Evolutionary conservation across 768 basidiomycete species (phyloP).

Genomic region (Termitomyces bulborhizus): DNA sequence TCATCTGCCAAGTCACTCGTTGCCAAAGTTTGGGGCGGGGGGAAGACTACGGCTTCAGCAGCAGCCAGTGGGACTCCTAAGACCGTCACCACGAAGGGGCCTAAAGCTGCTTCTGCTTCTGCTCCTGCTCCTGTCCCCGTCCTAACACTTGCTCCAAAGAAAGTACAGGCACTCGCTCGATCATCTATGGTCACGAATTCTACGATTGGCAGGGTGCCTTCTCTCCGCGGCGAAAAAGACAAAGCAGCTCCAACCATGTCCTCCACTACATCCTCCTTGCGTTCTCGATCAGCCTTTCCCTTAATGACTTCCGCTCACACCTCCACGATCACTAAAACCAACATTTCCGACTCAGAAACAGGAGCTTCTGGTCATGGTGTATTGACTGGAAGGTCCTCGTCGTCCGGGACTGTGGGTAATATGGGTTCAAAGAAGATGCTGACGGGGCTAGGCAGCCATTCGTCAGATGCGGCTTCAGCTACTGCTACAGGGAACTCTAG

Average conservation of each 20-base stretch:
- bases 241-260: slow-evolving; percentile 11
- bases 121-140: slow-evolving; percentile 9
- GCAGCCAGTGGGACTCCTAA: neutral
- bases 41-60: slow-evolving; percentile 21
- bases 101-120: slow-evolving; percentile 17
- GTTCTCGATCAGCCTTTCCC: slow-evolving; percentile 18
- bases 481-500: slow-evolving; percentile 12
- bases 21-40: slow-evolving; percentile 67
- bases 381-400: slow-evolving; percentile 28
- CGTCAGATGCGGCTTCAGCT: neutral
- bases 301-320: slow-evolving; percentile 7
- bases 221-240: slow-evolving; percentile 14
- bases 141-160: slow-evolving; percentile 10
- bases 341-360: slow-evolving; percentile 9
- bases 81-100: neutral
- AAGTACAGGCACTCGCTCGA: slow-evolving; percentile 11
- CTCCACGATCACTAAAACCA: slow-evolving; percentile 5
- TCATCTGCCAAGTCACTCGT: slow-evolving; percentile 68
- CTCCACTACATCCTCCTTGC: slow-evolving; percentile 12
- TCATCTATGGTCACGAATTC: slow-evolving; percentile 16
- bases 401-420: slow-evolving; percentile 22
- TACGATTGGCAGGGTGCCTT: slow-evolving; percentile 11
- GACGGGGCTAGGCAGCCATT: slow-evolving; percentile 5
- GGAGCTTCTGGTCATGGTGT: slow-evolving; percentile 20
- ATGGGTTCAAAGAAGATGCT: slow-evolving; percentile 27